Percentiles rank a stretch among this genome's conserved stretches.
Evolutionary conservation across 2,329 filamentous ascomycete species (phyloP).

Genomic region (Botryotinia globosa): DNA sequence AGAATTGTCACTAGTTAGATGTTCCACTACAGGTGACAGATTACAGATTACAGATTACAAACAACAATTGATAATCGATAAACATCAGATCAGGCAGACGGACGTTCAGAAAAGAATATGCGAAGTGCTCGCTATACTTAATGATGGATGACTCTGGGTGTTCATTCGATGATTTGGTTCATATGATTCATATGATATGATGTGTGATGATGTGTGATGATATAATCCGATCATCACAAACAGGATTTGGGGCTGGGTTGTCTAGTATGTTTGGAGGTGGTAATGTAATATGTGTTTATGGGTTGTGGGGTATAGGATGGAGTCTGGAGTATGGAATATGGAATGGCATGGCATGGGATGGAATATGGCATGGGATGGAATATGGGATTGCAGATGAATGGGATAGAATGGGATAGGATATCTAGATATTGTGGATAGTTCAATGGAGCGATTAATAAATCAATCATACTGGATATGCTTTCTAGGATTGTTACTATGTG

Average conservation of each 20-base stretch:
- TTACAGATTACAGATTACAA: not conserved
- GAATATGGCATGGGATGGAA: not conserved
- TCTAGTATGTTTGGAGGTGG: not conserved
- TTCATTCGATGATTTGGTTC: not conserved
- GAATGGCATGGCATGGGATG: too few species aligned
- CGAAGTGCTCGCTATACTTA: conserved; percentile 38
- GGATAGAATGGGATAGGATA: not conserved
- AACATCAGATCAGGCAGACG: too few species aligned
- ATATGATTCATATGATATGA: not conserved
- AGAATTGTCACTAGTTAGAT: not conserved
- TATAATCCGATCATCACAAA: not conserved
- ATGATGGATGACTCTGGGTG: not conserved
- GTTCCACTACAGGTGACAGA: conserved; percentile 20
- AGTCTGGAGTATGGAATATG: not conserved
- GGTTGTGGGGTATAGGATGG: not conserved
- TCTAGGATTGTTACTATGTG: not conserved
- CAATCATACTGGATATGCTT: not conserved
- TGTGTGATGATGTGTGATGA: too few species aligned
- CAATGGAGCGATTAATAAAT: not conserved
- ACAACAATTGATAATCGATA: conserved; percentile 25
- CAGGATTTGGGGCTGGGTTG: not conserved
- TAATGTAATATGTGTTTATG: not conserved
- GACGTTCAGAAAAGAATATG: conserved; percentile 26
- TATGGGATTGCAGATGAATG: not conserved
- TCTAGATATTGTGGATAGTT: not conserved